Evolutionary conservation across 2,329 filamentous ascomycete species (phyloP).

Genomic region (Pseudogymnoascus sp.): DNA sequence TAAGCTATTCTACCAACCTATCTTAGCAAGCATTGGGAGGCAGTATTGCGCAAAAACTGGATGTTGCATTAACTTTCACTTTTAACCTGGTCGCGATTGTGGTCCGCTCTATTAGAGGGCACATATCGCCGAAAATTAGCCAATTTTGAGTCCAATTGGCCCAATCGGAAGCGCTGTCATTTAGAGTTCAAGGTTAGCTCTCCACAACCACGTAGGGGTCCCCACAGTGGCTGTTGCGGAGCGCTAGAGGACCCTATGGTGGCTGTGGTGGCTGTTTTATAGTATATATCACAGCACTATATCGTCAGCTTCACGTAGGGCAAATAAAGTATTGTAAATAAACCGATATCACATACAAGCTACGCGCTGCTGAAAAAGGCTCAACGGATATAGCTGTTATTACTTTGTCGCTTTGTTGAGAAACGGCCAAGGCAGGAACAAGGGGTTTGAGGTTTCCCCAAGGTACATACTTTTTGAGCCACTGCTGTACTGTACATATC

Average conservation of each 20-base stretch:
- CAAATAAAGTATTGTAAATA: neutral
- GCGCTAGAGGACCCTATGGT: neutral
- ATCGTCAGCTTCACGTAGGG: neutral
- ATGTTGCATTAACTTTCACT: neutral
- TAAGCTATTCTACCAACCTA: neutral
- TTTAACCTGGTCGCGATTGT: neutral
- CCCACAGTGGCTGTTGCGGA: neutral
- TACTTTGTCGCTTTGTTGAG: conserved; percentile 11
- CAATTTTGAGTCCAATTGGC: neutral
- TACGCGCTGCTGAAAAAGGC: conserved; percentile 10
- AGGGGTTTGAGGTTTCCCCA: neutral
- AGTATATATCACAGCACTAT: neutral
- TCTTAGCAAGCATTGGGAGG: neutral
- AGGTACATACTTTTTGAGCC: neutral
- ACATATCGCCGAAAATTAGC: neutral
- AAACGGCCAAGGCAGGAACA: neutral
- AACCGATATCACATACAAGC: too few relatives aligned
- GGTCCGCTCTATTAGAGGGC: neutral
- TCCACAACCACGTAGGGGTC: neutral
- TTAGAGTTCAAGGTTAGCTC: neutral
- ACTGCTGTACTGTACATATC: neutral
- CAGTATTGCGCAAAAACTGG: neutral
- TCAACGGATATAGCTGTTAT: conserved; percentile 8
- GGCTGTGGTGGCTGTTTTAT: too few relatives aligned
- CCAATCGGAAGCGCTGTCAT: neutral